phyloP scores from a whole-genome alignment of 176 grass and related monocot species.

The Melocanna baccifera region DNA sequence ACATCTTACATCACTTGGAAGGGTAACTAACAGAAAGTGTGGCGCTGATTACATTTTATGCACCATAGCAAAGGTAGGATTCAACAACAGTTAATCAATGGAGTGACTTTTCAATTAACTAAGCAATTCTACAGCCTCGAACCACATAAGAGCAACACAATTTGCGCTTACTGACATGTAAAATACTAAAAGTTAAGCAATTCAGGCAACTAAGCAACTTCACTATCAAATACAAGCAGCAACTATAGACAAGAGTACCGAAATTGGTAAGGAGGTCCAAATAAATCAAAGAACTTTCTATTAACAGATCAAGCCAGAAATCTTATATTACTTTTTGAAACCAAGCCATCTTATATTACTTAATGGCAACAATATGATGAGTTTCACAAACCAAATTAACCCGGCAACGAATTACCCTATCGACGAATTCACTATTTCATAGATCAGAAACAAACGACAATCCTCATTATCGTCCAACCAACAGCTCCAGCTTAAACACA shows the following conservation, averaged over 20 bases:
- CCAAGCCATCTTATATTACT: neutral
- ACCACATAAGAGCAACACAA: neutral
- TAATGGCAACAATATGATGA: neutral
- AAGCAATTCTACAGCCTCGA: neutral
- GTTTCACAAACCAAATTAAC: neutral
- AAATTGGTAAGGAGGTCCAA: neutral
- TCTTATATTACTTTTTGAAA: neutral
- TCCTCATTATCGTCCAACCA: neutral
- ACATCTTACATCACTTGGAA: neutral
- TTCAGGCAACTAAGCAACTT: conserved; percentile 22
- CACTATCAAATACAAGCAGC: neutral
- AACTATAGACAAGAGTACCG: neutral
- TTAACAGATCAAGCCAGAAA: neutral
- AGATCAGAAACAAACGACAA: neutral
- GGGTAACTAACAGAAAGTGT: neutral
- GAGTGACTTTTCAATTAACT: neutral
- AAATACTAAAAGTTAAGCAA: neutral
- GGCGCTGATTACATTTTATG: neutral
- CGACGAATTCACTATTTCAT: neutral
- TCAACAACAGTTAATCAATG: neutral
- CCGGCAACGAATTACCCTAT: neutral
- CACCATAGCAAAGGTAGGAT: neutral
- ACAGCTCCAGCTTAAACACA: conserved; percentile 3
- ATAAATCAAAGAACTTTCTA: neutral
- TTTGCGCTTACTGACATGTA: neutral